phyloP scores from a whole-genome alignment of 106 monocot species.

The Acorus calamus region DNA sequence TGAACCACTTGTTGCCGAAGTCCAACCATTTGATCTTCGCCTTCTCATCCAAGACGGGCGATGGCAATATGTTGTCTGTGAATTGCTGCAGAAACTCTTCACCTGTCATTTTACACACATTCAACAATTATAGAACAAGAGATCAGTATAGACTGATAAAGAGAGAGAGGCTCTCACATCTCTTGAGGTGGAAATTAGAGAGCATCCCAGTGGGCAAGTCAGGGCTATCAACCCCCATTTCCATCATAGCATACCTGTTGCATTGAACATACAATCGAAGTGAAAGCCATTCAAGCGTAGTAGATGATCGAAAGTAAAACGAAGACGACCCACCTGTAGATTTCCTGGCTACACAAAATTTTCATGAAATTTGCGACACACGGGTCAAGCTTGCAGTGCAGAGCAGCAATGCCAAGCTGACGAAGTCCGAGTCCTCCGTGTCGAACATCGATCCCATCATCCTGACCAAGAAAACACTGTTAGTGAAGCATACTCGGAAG shows the following conservation, averaged over 20 bases:
- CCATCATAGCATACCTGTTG: conserved; percentile 63
- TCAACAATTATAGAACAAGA: not conserved
- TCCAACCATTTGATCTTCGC: conserved; percentile 28
- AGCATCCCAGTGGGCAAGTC: conserved; percentile 61
- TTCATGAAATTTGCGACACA: conserved; percentile 52
- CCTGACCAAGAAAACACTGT: conserved; percentile 17
- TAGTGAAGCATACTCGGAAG: too few relatives aligned
- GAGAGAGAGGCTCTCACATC: conserved; percentile 22
- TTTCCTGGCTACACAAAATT: conserved; percentile 62
- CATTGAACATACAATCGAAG: not conserved
- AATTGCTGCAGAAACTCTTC: conserved; percentile 43
- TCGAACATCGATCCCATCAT: conserved; percentile 55
- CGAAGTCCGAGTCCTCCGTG: conserved; percentile 39
- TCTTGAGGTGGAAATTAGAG: conserved; percentile 41
- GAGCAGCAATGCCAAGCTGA: conserved; percentile 42
- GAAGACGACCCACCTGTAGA: conserved; percentile 30
- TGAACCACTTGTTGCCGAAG: conserved; percentile 72
- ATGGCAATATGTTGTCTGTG: conserved; percentile 14
- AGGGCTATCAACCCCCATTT: conserved; percentile 39
- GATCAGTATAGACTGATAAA: not conserved
- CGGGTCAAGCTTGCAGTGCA: conserved; percentile 57
- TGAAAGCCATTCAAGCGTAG: not conserved
- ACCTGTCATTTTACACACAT: conserved; percentile 13
- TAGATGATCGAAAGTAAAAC: too few relatives aligned
- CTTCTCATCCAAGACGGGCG: not conserved